These are phyloP conservation scores for Magnaporthales sp. DNA, from an alignment of 2,329 filamentous ascomycete genomes.

Conservation along the genomic window DNA sequence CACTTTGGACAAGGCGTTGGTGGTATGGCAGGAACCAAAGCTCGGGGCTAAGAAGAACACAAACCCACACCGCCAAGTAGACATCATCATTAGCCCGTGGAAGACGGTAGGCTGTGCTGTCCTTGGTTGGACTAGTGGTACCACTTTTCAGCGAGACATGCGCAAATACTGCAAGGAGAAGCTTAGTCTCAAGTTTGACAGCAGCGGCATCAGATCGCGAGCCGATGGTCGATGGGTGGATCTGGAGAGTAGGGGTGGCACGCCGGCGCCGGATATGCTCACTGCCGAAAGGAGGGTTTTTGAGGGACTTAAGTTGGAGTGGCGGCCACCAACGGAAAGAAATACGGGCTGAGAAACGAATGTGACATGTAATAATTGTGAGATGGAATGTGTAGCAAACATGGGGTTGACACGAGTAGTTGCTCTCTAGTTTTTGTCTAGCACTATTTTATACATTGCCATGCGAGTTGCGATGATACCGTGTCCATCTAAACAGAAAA, in stretches of 20 bases:
- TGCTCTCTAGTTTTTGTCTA: background rate
- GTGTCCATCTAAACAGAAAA: background rate
- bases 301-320: constrained; percentile 62
- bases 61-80: constrained; percentile 74
- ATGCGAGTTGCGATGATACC: background rate
- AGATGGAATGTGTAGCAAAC: background rate
- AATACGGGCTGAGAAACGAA: constrained; percentile 48
- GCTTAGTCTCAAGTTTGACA: constrained; percentile 80
- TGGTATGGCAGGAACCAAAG: constrained; percentile 76
- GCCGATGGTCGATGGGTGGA: constrained; percentile 62
- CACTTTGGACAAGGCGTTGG: constrained; percentile 80
- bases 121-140: constrained; percentile 80
- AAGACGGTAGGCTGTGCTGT: constrained; percentile 81
- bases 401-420: background rate
- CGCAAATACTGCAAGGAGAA: constrained; percentile 68
- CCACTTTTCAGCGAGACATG: constrained; percentile 82
- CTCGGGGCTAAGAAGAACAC: constrained; percentile 49
- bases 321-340: constrained; percentile 56
- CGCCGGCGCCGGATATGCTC: constrained; percentile 50
- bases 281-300: constrained; percentile 78
- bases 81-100: constrained; percentile 89
- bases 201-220: constrained; percentile 69
- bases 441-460: background rate
- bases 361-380: background rate
- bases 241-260: constrained; percentile 46